These are phyloP conservation scores for Phytophthora multivora DNA, from an alignment of 352 stramenopile genomes.

Conservation along the genomic window DNA sequence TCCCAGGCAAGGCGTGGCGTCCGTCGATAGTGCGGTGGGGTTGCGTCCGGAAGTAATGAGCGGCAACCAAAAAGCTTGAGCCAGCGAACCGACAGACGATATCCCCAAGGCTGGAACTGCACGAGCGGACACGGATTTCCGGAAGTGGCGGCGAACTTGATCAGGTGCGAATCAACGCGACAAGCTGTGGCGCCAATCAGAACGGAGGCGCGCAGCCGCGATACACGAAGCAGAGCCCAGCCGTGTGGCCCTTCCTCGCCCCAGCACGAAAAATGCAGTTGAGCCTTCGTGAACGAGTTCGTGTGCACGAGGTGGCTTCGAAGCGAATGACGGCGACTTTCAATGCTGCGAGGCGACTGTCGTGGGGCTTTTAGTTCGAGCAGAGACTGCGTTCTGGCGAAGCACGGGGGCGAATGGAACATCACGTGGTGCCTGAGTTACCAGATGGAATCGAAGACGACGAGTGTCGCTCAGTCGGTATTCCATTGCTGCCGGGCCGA, in stretches of 20 bases:
- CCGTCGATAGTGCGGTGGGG: conserved; percentile 12
- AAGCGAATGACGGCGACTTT: conserved; percentile 17
- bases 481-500: too few relatives aligned
- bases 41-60: conserved; percentile 8
- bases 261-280: conserved; percentile 23
- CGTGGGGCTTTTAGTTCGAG: conserved; percentile 7
- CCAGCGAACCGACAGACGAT: conserved; percentile 10
- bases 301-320: conserved; percentile 12
- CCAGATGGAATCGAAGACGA: conserved; percentile 21
- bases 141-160: conserved; percentile 8
- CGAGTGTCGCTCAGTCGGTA: conserved; percentile 1
- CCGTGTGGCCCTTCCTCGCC: conserved; percentile 16
- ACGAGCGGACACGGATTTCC: conserved; percentile 15
- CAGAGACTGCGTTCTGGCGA: conserved; percentile 23
- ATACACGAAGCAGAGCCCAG: conserved; percentile 15
- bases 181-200: neutral
- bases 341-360: conserved; percentile 16
- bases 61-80: conserved; percentile 9
- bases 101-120: neutral
- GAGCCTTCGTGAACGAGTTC: conserved; percentile 20
- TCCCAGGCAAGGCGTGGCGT: conserved; percentile 12
- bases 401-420: conserved; percentile 4
- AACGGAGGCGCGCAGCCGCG: neutral
- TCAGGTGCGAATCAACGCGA: conserved; percentile 1
- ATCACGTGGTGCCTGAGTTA: neutral